A percentile compares a stretch with the other conserved stretches of the same genome.
Evolutionary conservation across 495 filamentous ascomycete species (phyloP).

Genomic region (Terfezia boudieri): DNA sequence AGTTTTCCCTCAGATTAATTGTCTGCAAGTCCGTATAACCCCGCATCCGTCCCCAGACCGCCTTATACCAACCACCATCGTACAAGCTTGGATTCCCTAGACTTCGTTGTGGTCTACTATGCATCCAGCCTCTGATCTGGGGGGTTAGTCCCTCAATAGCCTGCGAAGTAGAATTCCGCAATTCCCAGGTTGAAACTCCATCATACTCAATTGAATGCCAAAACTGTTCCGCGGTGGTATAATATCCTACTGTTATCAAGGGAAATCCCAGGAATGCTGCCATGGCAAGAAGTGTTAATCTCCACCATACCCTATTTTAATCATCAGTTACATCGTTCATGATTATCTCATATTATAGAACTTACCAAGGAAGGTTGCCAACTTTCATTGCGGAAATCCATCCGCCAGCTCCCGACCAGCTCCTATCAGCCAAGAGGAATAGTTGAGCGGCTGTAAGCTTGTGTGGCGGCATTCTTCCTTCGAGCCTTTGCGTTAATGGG

Average conservation of each 20-base stretch:
- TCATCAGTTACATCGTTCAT: neutral
- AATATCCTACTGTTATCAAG: constrained; percentile 9
- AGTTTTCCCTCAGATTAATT: neutral
- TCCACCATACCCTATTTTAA: constrained; percentile 1
- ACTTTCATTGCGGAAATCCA: constrained; percentile 10
- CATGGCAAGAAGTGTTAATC: constrained; percentile 7
- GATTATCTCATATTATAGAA: neutral
- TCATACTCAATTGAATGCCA: constrained; percentile 5
- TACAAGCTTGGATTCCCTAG: neutral
- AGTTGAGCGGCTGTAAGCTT: constrained; percentile 6
- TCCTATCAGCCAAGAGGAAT: constrained; percentile 8
- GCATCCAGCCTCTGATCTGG: constrained; percentile 5
- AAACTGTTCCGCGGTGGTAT: constrained; percentile 9
- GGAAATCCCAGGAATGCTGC: constrained; percentile 8
- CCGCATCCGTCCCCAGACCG: too few relatives aligned
- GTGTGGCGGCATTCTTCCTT: constrained; percentile 2
- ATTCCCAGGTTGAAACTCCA: constrained; percentile 3
- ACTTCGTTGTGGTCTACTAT: constrained; percentile 9
- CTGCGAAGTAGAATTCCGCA: constrained; percentile 2
- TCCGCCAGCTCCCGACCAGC: constrained; percentile 9
- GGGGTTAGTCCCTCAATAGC: constrained; percentile 3
- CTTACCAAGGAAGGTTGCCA: constrained; percentile 8
- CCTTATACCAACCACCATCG: too few relatives aligned
- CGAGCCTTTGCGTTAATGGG: constrained; percentile 6
- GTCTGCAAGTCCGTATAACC: neutral